phyloP scores from a whole-genome alignment of 2,329 filamentous ascomycete genomes.

The Pseudogymnoascus pannorum region DNA sequence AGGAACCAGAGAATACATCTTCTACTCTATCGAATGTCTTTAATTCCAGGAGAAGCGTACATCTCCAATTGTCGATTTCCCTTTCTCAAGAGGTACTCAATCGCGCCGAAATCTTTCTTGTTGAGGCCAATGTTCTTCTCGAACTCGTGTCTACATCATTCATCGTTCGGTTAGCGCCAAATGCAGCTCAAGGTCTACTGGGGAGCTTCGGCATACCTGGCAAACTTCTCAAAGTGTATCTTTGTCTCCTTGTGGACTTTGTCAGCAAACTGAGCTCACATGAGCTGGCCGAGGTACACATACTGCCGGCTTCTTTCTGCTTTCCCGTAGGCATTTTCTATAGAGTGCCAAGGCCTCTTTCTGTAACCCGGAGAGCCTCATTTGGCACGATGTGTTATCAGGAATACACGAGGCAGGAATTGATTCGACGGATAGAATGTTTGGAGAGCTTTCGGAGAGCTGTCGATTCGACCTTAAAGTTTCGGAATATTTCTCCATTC shows the following conservation, averaged over 20 bases:
- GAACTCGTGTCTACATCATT: conserved; percentile 62
- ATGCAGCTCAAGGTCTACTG: background rate
- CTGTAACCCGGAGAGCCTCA: conserved; percentile 77
- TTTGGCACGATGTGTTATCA: conserved; percentile 16
- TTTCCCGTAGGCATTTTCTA: conserved; percentile 74
- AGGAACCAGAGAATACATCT: background rate
- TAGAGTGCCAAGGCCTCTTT: conserved; percentile 82
- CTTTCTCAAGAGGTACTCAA: conserved; percentile 62
- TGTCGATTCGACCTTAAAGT: background rate
- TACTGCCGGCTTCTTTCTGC: conserved; percentile 72
- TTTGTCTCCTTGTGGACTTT: conserved; percentile 40
- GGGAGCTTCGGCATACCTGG: conserved; percentile 42
- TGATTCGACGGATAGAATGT: conserved; percentile 5
- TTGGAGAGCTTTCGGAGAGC: background rate
- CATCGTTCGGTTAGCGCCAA: background rate
- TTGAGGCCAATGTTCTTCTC: conserved; percentile 51
- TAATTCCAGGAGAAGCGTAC: conserved; percentile 57
- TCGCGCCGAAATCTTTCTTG: conserved; percentile 63
- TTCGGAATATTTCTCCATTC: conserved; percentile 4
- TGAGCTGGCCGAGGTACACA: conserved; percentile 21
- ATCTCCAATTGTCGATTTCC: conserved; percentile 60
- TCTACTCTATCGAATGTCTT: conserved; percentile 40
- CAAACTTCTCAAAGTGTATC: conserved; percentile 55
- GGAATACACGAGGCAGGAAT: background rate
- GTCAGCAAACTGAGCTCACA: conserved; percentile 10